Percentiles rank a stretch among this genome's conserved stretches.
phyloP scores from a whole-genome alignment of 345 rosid species.

The Hypericum perforatum region DNA sequence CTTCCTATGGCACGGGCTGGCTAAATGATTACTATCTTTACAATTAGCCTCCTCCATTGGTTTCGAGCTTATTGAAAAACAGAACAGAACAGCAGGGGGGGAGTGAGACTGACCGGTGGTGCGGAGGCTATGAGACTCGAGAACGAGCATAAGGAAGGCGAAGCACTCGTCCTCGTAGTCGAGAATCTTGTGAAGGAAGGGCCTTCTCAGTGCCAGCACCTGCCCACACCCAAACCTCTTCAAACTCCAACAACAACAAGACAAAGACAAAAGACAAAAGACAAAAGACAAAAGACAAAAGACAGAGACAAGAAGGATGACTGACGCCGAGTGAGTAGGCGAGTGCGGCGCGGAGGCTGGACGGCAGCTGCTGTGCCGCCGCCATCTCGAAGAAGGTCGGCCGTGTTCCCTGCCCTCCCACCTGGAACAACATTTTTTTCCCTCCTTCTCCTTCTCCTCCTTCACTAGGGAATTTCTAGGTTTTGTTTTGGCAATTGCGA shows the following conservation, averaged over 20 bases:
- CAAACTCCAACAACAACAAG: neutral
- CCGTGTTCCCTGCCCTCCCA: constrained; percentile 95
- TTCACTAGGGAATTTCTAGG: neutral
- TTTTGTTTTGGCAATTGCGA: too few relatives aligned
- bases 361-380: constrained; percentile 97
- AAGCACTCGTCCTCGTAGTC: constrained; percentile 96
- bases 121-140: constrained; percentile 88
- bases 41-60: too few relatives aligned
- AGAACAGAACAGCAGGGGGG: neutral
- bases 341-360: constrained; percentile 94
- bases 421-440: constrained; percentile 82
- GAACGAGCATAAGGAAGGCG: constrained; percentile 75
- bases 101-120: constrained; percentile 51
- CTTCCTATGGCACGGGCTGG: too few relatives aligned
- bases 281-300: neutral
- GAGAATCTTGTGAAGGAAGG: constrained; percentile 73
- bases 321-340: constrained; percentile 87
- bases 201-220: constrained; percentile 93
- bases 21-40: too few relatives aligned
- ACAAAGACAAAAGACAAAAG: neutral
- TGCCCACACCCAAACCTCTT: constrained; percentile 9
- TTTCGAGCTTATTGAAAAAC: too few relatives aligned
- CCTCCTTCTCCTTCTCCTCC: neutral
- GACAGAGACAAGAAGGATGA: neutral
- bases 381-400: constrained; percentile 99